Percentiles rank a stretch among this genome's conserved stretches.
Evolutionary conservation across 352 stramenopile genomes (phyloP).

Genomic region (Heterotrichella gracilis): DNA sequence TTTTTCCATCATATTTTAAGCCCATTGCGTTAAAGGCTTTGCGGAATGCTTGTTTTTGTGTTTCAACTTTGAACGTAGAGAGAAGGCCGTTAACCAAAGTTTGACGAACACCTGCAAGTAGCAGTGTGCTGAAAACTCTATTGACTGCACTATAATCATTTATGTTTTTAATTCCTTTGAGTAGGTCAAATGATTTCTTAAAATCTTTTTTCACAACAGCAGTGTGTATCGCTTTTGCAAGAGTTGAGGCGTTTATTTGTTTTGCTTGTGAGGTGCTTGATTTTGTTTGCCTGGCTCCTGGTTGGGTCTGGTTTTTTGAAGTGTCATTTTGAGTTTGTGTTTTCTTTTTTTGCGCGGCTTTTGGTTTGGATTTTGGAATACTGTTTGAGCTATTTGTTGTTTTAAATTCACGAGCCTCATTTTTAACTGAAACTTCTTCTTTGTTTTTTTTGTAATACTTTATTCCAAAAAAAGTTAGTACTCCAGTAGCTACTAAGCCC

Average conservation of each 20-base stretch:
- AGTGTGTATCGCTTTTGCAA: background rate
- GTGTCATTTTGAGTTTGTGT: no score
- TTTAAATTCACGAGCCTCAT: background rate
- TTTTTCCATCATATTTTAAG: background rate
- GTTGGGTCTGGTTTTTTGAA: no score
- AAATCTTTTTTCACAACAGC: conserved; percentile 4
- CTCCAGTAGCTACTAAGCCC: background rate
- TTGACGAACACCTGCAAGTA: background rate
- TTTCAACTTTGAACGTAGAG: background rate
- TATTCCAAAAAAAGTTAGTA: background rate
- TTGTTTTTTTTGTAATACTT: background rate
- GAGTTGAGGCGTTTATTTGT: background rate
- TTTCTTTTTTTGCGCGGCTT: no score
- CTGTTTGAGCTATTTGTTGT: no score
- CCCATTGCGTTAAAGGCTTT: background rate
- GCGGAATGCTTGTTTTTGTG: background rate
- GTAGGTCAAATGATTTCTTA: background rate
- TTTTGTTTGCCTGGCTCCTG: no score
- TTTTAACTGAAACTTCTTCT: background rate
- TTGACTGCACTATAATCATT: background rate
- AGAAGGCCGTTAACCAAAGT: background rate
- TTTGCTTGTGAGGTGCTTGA: no score
- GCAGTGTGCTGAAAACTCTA: background rate
- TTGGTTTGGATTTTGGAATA: no score
- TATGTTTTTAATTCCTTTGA: background rate